Percentiles rank a stretch among this genome's conserved stretches.
phyloP scores from a whole-genome alignment of 2,329 filamentous ascomycete species.

The Fusarium haematococcum region DNA sequence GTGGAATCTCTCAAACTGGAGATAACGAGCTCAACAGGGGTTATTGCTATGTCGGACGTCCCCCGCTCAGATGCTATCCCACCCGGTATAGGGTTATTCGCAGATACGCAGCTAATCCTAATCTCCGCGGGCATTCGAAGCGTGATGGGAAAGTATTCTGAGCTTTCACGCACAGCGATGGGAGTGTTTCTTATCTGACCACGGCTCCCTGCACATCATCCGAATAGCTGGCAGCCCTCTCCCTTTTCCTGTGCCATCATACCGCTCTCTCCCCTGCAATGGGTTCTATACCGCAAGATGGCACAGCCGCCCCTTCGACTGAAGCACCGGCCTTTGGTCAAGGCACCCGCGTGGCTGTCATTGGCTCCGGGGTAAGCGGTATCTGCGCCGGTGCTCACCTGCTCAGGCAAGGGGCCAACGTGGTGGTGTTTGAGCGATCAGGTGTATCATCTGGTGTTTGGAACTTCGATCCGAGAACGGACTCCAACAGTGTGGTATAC shows the following conservation, averaged over 20 bases:
- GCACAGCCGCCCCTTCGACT: not conserved
- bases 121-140: not conserved
- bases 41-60: not conserved
- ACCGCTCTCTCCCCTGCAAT: not conserved
- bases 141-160: not conserved
- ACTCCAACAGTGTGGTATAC: constrained; percentile 49
- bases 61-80: not conserved
- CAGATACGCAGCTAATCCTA: not conserved
- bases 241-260: not conserved
- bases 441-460: constrained; percentile 51
- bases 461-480: constrained; percentile 48
- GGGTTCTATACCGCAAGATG: not conserved
- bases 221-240: not conserved
- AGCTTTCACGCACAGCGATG: not conserved
- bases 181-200: not conserved
- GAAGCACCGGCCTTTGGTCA: constrained; percentile 8
- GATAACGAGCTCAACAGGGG: not conserved
- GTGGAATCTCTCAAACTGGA: not conserved
- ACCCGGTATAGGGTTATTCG: not conserved
- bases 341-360: constrained; percentile 48
- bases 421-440: constrained; percentile 53
- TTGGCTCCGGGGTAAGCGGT: constrained; percentile 55
- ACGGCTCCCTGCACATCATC: not conserved
- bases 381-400: constrained; percentile 52
- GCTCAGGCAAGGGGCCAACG: constrained; percentile 48